phyloP scores from a whole-genome alignment of 2,329 filamentous ascomycete genomes.

The Aureobasidium uvarum region DNA sequence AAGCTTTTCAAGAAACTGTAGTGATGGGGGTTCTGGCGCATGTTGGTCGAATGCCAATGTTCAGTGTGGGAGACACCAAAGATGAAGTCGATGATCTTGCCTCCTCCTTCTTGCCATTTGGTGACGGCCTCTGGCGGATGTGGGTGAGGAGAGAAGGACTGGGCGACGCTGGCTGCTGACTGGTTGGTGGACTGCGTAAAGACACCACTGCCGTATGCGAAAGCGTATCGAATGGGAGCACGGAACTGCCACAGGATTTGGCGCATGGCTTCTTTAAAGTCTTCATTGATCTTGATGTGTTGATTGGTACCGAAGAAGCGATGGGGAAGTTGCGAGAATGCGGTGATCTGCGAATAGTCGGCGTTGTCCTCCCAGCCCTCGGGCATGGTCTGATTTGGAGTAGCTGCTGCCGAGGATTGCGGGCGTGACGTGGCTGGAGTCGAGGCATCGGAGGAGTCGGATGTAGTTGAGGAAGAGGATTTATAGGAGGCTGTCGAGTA shows the following conservation, averaged over 20 bases:
- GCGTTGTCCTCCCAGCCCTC: constrained; percentile 73
- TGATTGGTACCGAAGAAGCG: constrained; percentile 90
- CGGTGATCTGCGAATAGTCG: constrained; percentile 63
- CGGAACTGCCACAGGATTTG: constrained; percentile 87
- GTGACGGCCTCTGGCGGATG: constrained; percentile 76
- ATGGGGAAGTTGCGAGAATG: constrained; percentile 73
- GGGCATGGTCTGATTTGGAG: constrained; percentile 40
- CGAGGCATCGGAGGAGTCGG: constrained; percentile 24
- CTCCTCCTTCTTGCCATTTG: constrained; percentile 79
- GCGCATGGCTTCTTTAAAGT: constrained; percentile 87
- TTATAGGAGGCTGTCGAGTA: neutral
- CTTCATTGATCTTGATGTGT: constrained; percentile 91
- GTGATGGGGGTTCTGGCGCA: constrained; percentile 83
- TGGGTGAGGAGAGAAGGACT: constrained; percentile 67
- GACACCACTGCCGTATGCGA: constrained; percentile 95
- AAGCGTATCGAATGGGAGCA: constrained; percentile 92
- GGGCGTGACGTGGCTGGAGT: constrained; percentile 9
- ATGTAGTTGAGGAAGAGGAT: neutral
- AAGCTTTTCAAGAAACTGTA: constrained; percentile 83
- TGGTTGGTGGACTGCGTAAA: constrained; percentile 70
- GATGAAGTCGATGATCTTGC: constrained; percentile 98
- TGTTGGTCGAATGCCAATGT: constrained; percentile 94
- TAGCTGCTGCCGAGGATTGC: constrained; percentile 14
- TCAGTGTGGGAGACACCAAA: constrained; percentile 92
- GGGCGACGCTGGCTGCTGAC: constrained; percentile 41